phyloP scores from a whole-genome alignment of 2,329 filamentous ascomycete species.

The Geosmithia putterillii region DNA sequence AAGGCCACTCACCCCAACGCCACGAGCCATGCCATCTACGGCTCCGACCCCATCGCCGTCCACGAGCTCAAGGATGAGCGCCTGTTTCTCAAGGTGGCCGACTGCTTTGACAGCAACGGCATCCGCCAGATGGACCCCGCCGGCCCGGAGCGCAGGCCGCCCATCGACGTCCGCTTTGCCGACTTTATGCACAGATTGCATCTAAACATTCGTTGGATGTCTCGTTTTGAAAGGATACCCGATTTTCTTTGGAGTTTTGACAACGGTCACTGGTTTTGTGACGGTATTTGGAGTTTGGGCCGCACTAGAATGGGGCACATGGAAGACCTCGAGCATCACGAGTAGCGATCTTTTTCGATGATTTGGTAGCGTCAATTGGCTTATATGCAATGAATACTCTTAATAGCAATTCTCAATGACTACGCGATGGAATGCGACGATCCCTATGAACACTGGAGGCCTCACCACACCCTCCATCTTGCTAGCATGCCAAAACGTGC shows the following conservation, averaged over 20 bases:
- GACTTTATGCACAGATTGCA: conserved; percentile 8
- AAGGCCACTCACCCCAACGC: conserved; percentile 10
- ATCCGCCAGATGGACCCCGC: conserved; percentile 8
- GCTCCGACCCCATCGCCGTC: conserved; percentile 10
- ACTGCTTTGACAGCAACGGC: conserved; percentile 14
- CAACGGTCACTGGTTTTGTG: conserved; percentile 3
- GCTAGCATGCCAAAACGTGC: no score
- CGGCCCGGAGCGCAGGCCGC: conserved; percentile 2
- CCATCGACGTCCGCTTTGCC: conserved; percentile 8
- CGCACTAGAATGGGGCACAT: conserved; percentile 3
- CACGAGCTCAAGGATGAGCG: conserved; percentile 14
- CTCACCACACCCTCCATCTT: no score
- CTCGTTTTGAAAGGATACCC: conserved; percentile 4
- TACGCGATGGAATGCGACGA: no score
- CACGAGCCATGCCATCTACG: conserved; percentile 11
- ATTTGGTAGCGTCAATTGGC: background rate
- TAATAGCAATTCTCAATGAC: no score
- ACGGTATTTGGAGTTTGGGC: conserved; percentile 4
- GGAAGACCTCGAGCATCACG: conserved; percentile 1
- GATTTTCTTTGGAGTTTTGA: conserved; percentile 3
- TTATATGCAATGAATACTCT: background rate
- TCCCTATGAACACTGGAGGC: no score
- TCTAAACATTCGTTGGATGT: background rate
- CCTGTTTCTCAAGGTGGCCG: conserved; percentile 14
- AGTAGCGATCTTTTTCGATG: background rate